A percentile compares a stretch with the other conserved stretches of the same genome.
Conservation (phyloP, 2,329 filamentous ascomycete genomes). For the Arthrinium phaeospermum region DNA sequence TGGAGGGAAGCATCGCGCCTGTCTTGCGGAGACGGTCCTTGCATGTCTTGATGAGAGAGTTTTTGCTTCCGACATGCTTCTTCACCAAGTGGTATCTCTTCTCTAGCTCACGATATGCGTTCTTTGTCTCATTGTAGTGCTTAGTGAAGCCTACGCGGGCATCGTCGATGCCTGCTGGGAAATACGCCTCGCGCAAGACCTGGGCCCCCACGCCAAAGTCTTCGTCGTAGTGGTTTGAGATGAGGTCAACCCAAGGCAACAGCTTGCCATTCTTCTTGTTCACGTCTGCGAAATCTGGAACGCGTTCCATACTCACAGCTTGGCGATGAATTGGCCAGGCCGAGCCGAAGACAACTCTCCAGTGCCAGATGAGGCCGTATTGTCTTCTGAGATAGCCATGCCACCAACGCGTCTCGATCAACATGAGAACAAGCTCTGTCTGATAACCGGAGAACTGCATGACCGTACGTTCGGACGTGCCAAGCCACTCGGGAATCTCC, state of each 20-base stretch:
- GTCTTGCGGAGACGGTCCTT: background rate
- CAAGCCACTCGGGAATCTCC: slow-evolving; percentile 21
- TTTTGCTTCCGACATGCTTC: background rate
- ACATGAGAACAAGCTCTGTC: slow-evolving; percentile 18
- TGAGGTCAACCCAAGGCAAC: background rate
- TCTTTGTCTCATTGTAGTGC: slow-evolving; percentile 18
- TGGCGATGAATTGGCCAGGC: slow-evolving; percentile 20
- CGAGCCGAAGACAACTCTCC: slow-evolving; percentile 21
- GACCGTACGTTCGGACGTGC: background rate
- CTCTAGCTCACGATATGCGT: slow-evolving; percentile 16
- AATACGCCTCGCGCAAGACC: slow-evolving; percentile 19
- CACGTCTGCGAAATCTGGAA: background rate
- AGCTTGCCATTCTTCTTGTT: background rate
- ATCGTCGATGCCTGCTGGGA: slow-evolving; percentile 25
- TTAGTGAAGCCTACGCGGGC: slow-evolving; percentile 21
- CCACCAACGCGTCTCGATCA: slow-evolving; percentile 26
- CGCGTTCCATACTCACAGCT: slow-evolving; percentile 4
- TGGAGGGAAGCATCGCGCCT: background rate
- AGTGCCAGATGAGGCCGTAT: slow-evolving; percentile 9
- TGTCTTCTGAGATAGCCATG: background rate
- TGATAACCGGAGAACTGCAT: slow-evolving; percentile 18
- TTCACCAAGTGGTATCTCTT: background rate
- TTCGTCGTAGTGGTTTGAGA: background rate
- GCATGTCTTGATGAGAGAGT: background rate
- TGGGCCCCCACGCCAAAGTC: slow-evolving; percentile 19